Evolutionary conservation across 1,139 yeast genomes (phyloP).

Genomic region (Yamadazyma dendronema): DNA sequence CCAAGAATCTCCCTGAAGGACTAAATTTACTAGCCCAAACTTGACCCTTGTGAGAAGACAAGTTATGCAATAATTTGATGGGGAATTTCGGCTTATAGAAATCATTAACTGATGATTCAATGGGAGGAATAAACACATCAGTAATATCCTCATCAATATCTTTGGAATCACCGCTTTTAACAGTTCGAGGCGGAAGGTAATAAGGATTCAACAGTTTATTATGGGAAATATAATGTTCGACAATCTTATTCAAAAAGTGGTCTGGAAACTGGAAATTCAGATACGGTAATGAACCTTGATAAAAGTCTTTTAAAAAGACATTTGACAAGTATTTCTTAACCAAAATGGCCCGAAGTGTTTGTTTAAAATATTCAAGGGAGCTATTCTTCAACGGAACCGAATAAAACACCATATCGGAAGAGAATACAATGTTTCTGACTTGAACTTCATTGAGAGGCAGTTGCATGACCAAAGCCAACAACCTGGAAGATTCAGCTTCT

Average conservation of each 20-base stretch:
- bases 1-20: slow-evolving; percentile 71
- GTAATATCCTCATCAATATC: slow-evolving; percentile 8
- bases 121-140: slow-evolving; percentile 13
- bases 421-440: slow-evolving; percentile 13
- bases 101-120: slow-evolving; percentile 14
- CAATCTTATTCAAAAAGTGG: slow-evolving; percentile 26
- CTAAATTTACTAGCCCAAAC: slow-evolving; percentile 85
- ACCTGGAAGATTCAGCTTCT: slow-evolving; percentile 28
- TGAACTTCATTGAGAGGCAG: slow-evolving; percentile 17
- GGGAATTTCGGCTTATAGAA: slow-evolving; percentile 46
- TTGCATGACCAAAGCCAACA: slow-evolving; percentile 20
- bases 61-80: slow-evolving; percentile 28
- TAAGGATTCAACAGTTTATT: slow-evolving; percentile 29
- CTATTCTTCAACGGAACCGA: slow-evolving; percentile 6
- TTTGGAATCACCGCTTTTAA: slow-evolving; percentile 3
- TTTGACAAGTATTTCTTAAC: slow-evolving; percentile 9
- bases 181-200: slow-evolving; percentile 30
- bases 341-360: slow-evolving; percentile 12
- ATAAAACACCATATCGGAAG: slow-evolving; percentile 10
- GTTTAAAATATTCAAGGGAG: slow-evolving; percentile 9
- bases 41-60: slow-evolving; percentile 64
- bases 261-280: slow-evolving; percentile 19
- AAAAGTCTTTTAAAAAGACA: slow-evolving; percentile 14
- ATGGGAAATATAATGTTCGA: slow-evolving; percentile 29
- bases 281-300: slow-evolving; percentile 14